Conservation (phyloP, 208 protist genomes). For the Acanthamoeba culbertsoni region DNA sequence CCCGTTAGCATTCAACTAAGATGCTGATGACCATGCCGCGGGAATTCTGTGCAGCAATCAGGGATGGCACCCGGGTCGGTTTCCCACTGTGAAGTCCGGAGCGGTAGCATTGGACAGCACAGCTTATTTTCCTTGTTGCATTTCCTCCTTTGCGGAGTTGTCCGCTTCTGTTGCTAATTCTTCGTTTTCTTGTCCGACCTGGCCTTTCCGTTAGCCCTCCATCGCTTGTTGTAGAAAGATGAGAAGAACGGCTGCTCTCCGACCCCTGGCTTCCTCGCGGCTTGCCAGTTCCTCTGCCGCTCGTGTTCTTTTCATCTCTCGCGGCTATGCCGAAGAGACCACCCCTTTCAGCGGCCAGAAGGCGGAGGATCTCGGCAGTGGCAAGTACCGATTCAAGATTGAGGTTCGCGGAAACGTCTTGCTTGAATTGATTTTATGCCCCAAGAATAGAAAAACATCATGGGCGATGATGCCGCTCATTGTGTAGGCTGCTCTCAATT, state of each 20-base stretch:
- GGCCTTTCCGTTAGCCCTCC: too few species aligned
- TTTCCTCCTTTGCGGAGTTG: not conserved
- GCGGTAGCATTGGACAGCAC: too few species aligned
- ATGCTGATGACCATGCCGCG: too few species aligned
- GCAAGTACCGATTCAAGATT: conserved; percentile 40
- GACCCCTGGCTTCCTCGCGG: not conserved
- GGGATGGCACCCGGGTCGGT: too few species aligned
- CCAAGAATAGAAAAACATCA: too few species aligned
- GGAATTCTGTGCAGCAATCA: too few species aligned
- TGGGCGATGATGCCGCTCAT: not conserved
- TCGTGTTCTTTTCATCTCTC: not conserved
- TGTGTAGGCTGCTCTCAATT: not conserved
- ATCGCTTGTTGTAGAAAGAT: not conserved
- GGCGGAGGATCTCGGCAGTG: conserved; percentile 28
- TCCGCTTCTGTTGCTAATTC: not conserved
- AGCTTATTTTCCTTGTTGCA: too few species aligned
- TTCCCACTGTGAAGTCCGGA: too few species aligned
- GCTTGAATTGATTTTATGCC: not conserved
- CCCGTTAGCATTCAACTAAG: too few species aligned
- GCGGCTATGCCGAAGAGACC: conserved; percentile 32
- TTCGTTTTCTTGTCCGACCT: too few species aligned
- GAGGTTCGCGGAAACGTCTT: not conserved
- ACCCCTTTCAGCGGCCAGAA: conserved; percentile 4
- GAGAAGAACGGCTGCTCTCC: not conserved
- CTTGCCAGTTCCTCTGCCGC: not conserved